phyloP scores from a whole-genome alignment of 2,329 filamentous ascomycete species.

The Colletotrichum orbiculare region DNA sequence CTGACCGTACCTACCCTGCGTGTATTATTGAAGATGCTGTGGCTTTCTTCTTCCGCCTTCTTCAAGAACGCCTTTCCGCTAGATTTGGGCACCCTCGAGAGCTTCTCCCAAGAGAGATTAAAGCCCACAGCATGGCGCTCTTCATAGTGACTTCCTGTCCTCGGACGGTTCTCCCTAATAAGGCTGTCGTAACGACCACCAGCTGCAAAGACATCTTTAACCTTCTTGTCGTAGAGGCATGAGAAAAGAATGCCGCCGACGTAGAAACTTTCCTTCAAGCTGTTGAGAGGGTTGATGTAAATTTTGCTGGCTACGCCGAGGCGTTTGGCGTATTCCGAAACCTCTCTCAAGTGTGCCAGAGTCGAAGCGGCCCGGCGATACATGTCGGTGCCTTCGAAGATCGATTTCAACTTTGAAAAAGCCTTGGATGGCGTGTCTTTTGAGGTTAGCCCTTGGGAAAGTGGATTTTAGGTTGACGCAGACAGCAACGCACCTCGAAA shows the following conservation, averaged over 20 bases:
- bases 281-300: constrained; percentile 86
- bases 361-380: constrained; percentile 80
- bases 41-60: constrained; percentile 72
- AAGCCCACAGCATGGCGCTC: constrained; percentile 90
- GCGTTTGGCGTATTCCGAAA: constrained; percentile 80
- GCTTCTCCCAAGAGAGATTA: constrained; percentile 87
- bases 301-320: constrained; percentile 82
- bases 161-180: constrained; percentile 84
- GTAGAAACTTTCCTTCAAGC: constrained; percentile 93
- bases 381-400: constrained; percentile 72
- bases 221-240: constrained; percentile 87
- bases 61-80: constrained; percentile 72
- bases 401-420: constrained; percentile 66
- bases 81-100: constrained; percentile 73
- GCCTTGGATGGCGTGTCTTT: constrained; percentile 66
- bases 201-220: constrained; percentile 88
- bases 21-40: constrained; percentile 62
- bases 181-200: constrained; percentile 93
- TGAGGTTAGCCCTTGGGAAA: neutral
- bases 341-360: constrained; percentile 82
- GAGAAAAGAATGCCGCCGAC: constrained; percentile 88
- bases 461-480: neutral
- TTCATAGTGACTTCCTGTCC: constrained; percentile 69
- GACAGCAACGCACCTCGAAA: constrained; percentile 72
- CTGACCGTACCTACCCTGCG: constrained; percentile 17